These are phyloP conservation scores for Xanthoparmelia taractica DNA, from an alignment of 495 filamentous ascomycete species.

Conservation along the genomic window DNA sequence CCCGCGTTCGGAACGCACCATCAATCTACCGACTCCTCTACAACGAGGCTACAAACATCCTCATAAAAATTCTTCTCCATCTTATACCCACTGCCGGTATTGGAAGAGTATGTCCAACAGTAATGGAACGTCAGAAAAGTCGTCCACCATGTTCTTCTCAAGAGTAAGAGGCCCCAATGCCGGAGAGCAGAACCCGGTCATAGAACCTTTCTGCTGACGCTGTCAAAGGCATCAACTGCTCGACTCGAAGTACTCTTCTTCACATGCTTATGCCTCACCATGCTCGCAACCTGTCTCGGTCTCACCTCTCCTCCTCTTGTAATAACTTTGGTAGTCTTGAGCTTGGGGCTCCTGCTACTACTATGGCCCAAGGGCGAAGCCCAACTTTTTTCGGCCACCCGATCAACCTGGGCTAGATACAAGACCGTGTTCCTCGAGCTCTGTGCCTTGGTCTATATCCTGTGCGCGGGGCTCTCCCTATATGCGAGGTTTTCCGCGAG, in stretches of 20 bases:
- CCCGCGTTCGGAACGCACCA: neutral
- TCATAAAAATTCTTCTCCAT: neutral
- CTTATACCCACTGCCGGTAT: neutral
- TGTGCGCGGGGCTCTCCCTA: slow-evolving; percentile 4
- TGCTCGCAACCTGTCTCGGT: neutral
- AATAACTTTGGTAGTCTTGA: neutral
- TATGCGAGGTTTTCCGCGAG: neutral
- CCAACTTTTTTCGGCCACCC: neutral
- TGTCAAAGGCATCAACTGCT: slow-evolving; percentile 4
- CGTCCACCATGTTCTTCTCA: neutral
- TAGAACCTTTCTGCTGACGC: neutral
- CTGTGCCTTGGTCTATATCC: slow-evolving; percentile 5
- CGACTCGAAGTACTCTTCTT: slow-evolving; percentile 8
- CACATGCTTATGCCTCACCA: neutral
- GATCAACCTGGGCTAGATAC: slow-evolving; percentile 9
- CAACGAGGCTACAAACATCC: slow-evolving; percentile 1
- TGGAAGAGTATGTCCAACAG: neutral
- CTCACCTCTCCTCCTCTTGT: neutral
- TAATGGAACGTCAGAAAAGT: neutral
- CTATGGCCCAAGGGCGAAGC: neutral
- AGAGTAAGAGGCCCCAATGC: neutral
- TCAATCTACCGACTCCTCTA: neutral
- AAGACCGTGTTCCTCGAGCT: slow-evolving; percentile 6
- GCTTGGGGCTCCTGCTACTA: slow-evolving; percentile 5
- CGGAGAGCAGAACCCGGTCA: neutral